Conservation (phyloP, 2,329 filamentous ascomycete species). For the Hypoxylon sp. region DNA sequence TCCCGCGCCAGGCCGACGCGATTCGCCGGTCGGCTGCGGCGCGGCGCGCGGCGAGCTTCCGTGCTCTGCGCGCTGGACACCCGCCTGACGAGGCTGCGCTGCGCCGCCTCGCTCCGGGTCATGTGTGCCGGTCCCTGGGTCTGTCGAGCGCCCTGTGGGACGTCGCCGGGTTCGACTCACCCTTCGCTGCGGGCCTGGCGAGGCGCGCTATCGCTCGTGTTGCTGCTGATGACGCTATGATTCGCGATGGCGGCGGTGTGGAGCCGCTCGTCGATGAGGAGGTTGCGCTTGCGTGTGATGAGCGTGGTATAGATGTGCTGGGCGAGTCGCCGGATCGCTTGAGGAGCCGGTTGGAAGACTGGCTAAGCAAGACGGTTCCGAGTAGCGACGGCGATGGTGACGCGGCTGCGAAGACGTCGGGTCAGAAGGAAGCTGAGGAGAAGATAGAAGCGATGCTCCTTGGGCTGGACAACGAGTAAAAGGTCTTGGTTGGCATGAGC, state of each 20-base stretch:
- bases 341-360: constrained; percentile 53
- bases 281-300: constrained; percentile 73
- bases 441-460: constrained; percentile 34
- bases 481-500: neutral
- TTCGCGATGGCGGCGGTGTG: constrained; percentile 69
- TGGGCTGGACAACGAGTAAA: constrained; percentile 14
- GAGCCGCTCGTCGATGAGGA: constrained; percentile 67
- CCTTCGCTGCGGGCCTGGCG: constrained; percentile 63
- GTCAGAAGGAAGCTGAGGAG: constrained; percentile 48
- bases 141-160: constrained; percentile 61
- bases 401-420: constrained; percentile 13
- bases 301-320: constrained; percentile 69
- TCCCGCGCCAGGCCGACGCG: constrained; percentile 75
- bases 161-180: constrained; percentile 56
- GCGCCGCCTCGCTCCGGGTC: constrained; percentile 25
- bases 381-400: constrained; percentile 39
- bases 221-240: constrained; percentile 73
- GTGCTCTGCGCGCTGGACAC: constrained; percentile 43
- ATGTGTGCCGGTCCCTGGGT: constrained; percentile 41
- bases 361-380: constrained; percentile 54
- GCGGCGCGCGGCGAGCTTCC: constrained; percentile 59
- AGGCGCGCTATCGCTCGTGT: constrained; percentile 67
- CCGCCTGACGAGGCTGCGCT: neutral
- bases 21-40: constrained; percentile 61
- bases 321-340: constrained; percentile 66